phyloP scores from a whole-genome alignment of 331 rosid species.

The Malus hybrid region DNA sequence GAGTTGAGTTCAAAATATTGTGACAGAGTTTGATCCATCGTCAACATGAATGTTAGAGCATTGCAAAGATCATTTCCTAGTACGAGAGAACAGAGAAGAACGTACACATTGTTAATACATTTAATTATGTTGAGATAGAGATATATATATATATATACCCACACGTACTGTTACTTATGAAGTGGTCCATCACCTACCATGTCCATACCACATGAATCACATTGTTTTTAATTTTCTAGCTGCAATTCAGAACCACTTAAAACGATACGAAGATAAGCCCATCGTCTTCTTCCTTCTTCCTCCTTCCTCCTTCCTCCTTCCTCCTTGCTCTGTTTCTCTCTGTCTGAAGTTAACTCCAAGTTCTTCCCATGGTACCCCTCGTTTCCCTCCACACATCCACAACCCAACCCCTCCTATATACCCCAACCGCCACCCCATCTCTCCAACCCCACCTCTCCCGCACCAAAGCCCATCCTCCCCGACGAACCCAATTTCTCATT shows the following conservation, averaged over 20 bases:
- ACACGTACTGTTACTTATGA: too few species aligned
- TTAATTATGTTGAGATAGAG: too few species aligned
- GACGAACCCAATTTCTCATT: slow-evolving; percentile 14
- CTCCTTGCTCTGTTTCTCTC: neutral
- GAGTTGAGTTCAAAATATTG: too few species aligned
- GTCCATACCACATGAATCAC: neutral
- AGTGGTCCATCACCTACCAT: neutral
- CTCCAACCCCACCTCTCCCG: slow-evolving; percentile 22
- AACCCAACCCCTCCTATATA: slow-evolving; percentile 19
- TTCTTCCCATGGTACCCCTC: slow-evolving; percentile 44
- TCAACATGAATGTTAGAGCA: too few species aligned
- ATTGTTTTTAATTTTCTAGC: too few species aligned
- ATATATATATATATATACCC: too few species aligned
- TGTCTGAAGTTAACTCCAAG: neutral
- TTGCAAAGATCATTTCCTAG: too few species aligned
- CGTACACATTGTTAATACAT: too few species aligned
- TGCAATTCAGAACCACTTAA: neutral
- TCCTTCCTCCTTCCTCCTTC: too few species aligned
- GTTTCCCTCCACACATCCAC: slow-evolving; percentile 21
- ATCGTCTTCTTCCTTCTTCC: neutral
- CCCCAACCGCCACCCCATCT: slow-evolving; percentile 10
- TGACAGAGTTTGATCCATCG: too few species aligned
- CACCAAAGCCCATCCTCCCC: slow-evolving; percentile 23
- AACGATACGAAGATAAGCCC: neutral
- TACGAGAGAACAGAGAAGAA: too few species aligned